phyloP scores from a whole-genome alignment of 164 flowering plant species.

The Aristolochia fimbriata region DNA sequence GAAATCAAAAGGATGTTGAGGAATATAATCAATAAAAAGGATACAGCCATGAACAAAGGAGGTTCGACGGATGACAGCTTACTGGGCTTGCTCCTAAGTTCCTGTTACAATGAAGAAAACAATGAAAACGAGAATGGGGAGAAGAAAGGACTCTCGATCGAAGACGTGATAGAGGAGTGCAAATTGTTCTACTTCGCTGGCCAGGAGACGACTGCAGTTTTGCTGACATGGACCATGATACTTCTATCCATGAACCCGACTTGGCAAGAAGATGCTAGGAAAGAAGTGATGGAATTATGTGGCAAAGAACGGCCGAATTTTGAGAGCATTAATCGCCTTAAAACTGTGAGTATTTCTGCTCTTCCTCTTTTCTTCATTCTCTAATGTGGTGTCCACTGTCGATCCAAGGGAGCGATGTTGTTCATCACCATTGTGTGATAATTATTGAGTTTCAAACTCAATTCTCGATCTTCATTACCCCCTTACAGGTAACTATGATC shows the following conservation, averaged over 20 bases:
- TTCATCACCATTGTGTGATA: no score
- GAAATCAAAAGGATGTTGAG: conserved; percentile 9
- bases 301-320: conserved; percentile 13
- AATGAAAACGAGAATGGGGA: conserved; percentile 1
- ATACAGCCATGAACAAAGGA: conserved; percentile 16
- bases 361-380: neutral
- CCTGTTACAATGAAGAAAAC: conserved; percentile 1
- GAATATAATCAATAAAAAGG: conserved; percentile 13
- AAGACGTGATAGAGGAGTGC: conserved; percentile 29
- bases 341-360: conserved; percentile 17
- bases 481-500: conserved; percentile 15
- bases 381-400: neutral
- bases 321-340: conserved; percentile 10
- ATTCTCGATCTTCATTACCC: neutral
- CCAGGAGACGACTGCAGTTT: conserved; percentile 13
- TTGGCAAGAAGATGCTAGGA: conserved; percentile 14
- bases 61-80: conserved; percentile 9
- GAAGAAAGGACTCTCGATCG: conserved; percentile 8
- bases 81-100: conserved; percentile 16
- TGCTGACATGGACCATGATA: conserved; percentile 17
- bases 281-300: conserved; percentile 11
- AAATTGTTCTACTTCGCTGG: conserved; percentile 23
- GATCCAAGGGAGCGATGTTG: neutral
- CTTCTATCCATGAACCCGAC: conserved; percentile 8
- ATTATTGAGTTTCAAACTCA: no score